These are phyloP conservation scores for Hemileia vastatrix DNA, from an alignment of 1,284 basidiomycete genomes.

Conservation along the genomic window DNA sequence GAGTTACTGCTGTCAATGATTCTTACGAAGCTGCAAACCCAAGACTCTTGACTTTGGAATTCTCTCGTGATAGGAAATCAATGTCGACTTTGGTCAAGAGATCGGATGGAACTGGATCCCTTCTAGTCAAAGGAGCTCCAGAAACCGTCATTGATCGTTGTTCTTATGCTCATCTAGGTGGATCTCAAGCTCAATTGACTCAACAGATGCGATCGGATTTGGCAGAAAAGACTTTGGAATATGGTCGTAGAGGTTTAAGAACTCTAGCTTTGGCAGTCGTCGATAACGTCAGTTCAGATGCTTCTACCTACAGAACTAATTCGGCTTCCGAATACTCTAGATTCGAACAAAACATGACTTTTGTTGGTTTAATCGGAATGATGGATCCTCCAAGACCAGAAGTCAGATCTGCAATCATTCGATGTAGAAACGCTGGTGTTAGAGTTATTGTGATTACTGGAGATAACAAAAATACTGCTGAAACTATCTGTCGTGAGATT, in stretches of 20 bases:
- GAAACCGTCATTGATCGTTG: conserved; percentile 38
- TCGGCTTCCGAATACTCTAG: conserved; percentile 2
- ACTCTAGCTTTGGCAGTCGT: conserved; percentile 30
- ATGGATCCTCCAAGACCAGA: conserved; percentile 42
- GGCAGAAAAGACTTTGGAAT: conserved; percentile 31
- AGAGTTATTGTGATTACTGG: conserved; percentile 43
- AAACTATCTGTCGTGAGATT: conserved; percentile 42
- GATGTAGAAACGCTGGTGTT: conserved; percentile 39
- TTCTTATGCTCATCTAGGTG: conserved; percentile 26
- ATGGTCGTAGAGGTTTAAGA: conserved; percentile 36
- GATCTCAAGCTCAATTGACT: no score
- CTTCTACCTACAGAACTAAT: not conserved
- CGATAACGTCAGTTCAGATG: not conserved
- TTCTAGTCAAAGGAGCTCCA: conserved; percentile 43
- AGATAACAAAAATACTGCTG: conserved; percentile 43
- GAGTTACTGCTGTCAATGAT: conserved; percentile 33
- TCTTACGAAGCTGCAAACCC: conserved; percentile 32
- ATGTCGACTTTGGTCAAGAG: conserved; percentile 40
- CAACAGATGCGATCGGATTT: conserved; percentile 27
- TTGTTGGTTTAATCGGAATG: conserved; percentile 42
- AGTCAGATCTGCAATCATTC: conserved; percentile 37
- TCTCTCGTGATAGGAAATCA: conserved; percentile 41
- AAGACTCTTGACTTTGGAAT: conserved; percentile 40
- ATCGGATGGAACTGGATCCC: conserved; percentile 25
- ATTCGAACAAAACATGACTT: conserved; percentile 36